These are phyloP conservation scores for Sporisorium reilianum DNA, from an alignment of 1,284 basidiomycete species.

Conservation along the genomic window DNA sequence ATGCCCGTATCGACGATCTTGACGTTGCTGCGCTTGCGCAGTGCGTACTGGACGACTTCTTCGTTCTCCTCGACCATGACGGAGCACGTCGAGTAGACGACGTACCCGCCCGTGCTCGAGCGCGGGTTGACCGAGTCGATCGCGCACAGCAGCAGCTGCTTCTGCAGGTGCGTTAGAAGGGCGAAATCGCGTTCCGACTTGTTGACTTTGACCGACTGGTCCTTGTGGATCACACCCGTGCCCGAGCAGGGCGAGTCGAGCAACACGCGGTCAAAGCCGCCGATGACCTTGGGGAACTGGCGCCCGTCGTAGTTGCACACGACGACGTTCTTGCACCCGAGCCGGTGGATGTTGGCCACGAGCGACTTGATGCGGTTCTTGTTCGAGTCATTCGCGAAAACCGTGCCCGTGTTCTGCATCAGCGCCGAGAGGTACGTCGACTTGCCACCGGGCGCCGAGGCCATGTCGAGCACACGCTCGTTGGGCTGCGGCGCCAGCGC, in stretches of 20 bases:
- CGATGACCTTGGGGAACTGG: constrained; percentile 99
- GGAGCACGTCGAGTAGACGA: constrained; percentile 99
- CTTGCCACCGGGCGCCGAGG: constrained; percentile 97
- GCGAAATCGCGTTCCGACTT: constrained; percentile 94
- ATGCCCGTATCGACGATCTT: constrained; percentile 93
- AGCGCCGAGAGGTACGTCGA: constrained; percentile 78
- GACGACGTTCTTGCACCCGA: constrained; percentile 98
- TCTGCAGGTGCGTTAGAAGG: constrained; percentile 93
- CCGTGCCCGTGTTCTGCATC: constrained; percentile 94
- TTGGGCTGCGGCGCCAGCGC: constrained; percentile 91
- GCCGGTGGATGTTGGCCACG: constrained; percentile 93
- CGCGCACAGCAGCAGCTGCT: constrained; percentile 97
- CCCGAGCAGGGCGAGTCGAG: constrained; percentile 98
- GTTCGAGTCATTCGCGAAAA: constrained; percentile 98
- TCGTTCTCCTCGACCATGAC: constrained; percentile 99
- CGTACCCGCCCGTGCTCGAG: constrained; percentile 89
- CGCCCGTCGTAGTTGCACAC: constrained; percentile 97
- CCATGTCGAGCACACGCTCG: constrained; percentile 98
- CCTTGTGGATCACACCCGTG: constrained; percentile 98
- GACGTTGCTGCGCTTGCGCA: constrained; percentile 94
- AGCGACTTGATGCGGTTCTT: constrained; percentile 95
- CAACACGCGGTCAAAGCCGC: constrained; percentile 95
- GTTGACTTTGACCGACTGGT: constrained; percentile 96
- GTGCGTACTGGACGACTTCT: constrained; percentile 96
- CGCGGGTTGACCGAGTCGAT: constrained; percentile 93